Base-by-base conservation (phyloP, 1,139 yeast genomes). In the Pichia cactophila region DNA sequence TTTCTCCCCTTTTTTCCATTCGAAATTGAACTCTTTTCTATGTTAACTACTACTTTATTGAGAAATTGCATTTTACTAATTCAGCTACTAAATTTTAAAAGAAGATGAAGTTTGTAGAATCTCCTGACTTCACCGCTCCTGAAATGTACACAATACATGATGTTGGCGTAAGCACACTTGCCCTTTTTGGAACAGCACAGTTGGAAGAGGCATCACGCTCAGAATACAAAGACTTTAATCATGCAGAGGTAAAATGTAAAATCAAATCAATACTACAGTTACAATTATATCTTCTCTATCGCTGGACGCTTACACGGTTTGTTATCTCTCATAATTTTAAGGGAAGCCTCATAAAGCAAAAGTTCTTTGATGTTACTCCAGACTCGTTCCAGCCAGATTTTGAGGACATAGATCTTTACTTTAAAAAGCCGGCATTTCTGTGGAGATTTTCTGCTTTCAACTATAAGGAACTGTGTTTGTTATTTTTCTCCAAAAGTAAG, bases 371-470 rank as follows among this genome's bases (percentile, higher is more conserved):
- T 16, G 29, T 42, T 12, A 38, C 46, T 37, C 49, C 49, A 10
- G 31, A 26, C 26, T 20, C 12, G 2, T 46, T 46, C 12, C 12
- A n/a, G n/a, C 49, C 49, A 5, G 31, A 26, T 7, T 31, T 17
- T 28, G 14, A 20, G 10, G 49, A 46, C 35, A 46, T 46, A 20
- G 23, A 20, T 4, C 7, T 33, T 4, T 46, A 38, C 14, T 16
- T 42, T 10, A 7, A 35, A 28, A n/a, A 42, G 11, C 49, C 49
- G 10, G 33, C 39, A 2, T 46, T 46, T 11, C 5, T 46, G 28
- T 55, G 31, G 50, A 37, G 38, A 57, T 50, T 47, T 20, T 52
- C 36, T 8, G 26, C 20, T 5, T 11, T 14, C 4, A 46, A 46
- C n/a, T 46, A 46, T 38, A 10, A 16, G 10, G 16, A 31, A 12